These are phyloP conservation scores for Camellia oleifera DNA, from an alignment of 179 eudicot species.

Conservation along the genomic window DNA sequence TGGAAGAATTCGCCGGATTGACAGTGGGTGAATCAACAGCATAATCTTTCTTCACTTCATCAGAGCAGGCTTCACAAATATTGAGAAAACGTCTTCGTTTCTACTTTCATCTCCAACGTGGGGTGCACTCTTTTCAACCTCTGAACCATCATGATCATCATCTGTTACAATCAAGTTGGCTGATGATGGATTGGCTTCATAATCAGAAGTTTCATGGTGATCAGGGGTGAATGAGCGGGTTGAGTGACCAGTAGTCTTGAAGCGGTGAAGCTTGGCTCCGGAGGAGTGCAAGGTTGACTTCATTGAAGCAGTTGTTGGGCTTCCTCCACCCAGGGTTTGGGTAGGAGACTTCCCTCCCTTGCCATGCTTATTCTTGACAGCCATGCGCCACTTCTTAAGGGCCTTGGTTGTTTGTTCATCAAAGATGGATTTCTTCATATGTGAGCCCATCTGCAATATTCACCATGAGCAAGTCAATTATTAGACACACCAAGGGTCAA, in stretches of 20 bases:
- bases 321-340: constrained; percentile 26
- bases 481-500: neutral
- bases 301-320: constrained; percentile 27
- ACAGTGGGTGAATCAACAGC: neutral
- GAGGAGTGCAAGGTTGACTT: constrained; percentile 26
- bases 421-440: constrained; percentile 73
- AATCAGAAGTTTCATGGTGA: constrained; percentile 31
- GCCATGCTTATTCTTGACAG: constrained; percentile 52
- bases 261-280: constrained; percentile 36
- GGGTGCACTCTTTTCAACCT: constrained; percentile 29
- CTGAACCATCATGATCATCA: constrained; percentile 33
- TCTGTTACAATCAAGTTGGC: constrained; percentile 34
- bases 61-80: constrained; percentile 30
- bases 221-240: constrained; percentile 26
- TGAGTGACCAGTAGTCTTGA: constrained; percentile 74
- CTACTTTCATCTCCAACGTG: constrained; percentile 21
- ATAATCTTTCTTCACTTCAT: constrained; percentile 5
- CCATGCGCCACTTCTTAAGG: constrained; percentile 74
- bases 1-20: neutral
- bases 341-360: constrained; percentile 35
- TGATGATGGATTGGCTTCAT: constrained; percentile 36
- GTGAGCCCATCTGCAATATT: constrained; percentile 78
- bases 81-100: constrained; percentile 40
- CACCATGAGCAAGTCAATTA: neutral
- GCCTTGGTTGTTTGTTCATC: constrained; percentile 87